phyloP scores from a whole-genome alignment of 768 basidiomycete genomes.

The Podaxis pistillaris region DNA sequence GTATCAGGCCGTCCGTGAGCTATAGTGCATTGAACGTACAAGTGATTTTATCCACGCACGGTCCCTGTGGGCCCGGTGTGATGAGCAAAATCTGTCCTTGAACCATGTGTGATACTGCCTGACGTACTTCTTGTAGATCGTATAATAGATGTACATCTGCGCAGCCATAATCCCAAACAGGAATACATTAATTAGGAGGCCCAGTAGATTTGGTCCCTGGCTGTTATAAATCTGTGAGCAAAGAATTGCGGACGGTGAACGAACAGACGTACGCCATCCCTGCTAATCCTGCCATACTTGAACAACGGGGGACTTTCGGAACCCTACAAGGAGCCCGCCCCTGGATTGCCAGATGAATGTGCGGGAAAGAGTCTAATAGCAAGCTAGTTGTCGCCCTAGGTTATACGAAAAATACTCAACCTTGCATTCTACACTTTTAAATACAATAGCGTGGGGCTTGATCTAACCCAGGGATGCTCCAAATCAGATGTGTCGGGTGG shows the following conservation, averaged over 20 bases:
- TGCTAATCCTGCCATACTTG: too few relatives aligned
- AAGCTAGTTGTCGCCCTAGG: too few relatives aligned
- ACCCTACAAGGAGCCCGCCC: too few relatives aligned
- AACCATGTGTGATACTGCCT: background rate
- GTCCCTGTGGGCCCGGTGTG: background rate
- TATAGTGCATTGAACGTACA: background rate
- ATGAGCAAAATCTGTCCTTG: background rate
- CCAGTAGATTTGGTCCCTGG: background rate
- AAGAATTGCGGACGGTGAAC: background rate
- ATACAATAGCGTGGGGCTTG: too few relatives aligned
- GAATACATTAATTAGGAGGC: conserved; percentile 13
- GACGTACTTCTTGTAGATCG: conserved; percentile 17
- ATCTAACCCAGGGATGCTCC: too few relatives aligned
- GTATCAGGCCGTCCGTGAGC: background rate
- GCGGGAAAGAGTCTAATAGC: too few relatives aligned
- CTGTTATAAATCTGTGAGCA: background rate
- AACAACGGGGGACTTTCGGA: too few relatives aligned
- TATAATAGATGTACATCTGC: conserved; percentile 18
- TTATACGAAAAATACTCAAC: too few relatives aligned
- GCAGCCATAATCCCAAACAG: conserved; percentile 18
- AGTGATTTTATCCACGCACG: background rate
- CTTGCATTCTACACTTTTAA: too few relatives aligned
- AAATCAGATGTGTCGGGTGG: too few relatives aligned
- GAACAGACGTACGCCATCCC: too few relatives aligned
- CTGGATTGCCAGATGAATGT: too few relatives aligned